Evolutionary conservation across 441 rosid species (phyloP).

Genomic region (Mallotus japonicus): DNA sequence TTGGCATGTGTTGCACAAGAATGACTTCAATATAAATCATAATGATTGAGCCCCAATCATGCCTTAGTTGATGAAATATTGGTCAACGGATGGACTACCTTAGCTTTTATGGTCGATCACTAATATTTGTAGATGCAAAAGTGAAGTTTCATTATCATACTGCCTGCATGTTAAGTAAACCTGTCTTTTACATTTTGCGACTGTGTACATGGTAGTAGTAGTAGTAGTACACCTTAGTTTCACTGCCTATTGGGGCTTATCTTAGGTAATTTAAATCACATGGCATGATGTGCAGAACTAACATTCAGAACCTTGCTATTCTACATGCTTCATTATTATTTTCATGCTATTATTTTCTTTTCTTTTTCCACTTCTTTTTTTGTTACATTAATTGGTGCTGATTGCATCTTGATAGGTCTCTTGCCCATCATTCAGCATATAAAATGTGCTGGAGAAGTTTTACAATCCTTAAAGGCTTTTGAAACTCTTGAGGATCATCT

Average conservation of each 20-base stretch:
- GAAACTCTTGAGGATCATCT: conserved; percentile 41
- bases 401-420: conserved; percentile 55
- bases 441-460: conserved; percentile 52
- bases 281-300: neutral
- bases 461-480: conserved; percentile 49
- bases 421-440: conserved; percentile 82
- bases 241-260: neutral
- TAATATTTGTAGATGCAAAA: neutral
- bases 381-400: neutral
- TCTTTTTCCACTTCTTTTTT: neutral
- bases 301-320: conserved; percentile 11
- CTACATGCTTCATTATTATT: conserved; percentile 12
- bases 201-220: neutral
- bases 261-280: neutral
- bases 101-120: neutral
- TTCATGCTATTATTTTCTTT: neutral
- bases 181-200: neutral
- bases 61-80: neutral
- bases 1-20: neutral
- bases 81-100: neutral
- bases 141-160: neutral
- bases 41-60: neutral
- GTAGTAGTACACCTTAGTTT: neutral
- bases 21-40: conserved; percentile 10
- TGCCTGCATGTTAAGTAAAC: neutral